These are phyloP conservation scores for Clitopilus hobsonii DNA, from an alignment of 768 basidiomycete genomes.

Conservation along the genomic window DNA sequence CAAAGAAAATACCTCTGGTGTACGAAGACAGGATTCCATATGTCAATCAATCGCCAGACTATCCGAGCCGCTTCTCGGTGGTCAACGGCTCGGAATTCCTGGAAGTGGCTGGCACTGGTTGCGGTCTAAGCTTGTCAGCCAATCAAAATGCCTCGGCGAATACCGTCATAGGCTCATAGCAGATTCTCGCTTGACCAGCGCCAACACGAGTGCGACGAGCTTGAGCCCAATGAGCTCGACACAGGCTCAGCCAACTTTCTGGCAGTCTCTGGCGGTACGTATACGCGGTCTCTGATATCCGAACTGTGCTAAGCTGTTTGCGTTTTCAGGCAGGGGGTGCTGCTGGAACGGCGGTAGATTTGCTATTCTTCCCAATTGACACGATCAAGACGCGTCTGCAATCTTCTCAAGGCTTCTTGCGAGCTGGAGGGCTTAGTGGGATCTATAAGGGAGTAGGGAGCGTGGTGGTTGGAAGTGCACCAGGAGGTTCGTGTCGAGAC, in stretches of 20 bases:
- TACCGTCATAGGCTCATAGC: too few relatives aligned
- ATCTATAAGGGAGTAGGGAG: slow-evolving; percentile 94
- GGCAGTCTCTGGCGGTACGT: slow-evolving; percentile 25
- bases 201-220: too few relatives aligned
- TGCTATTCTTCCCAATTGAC: slow-evolving; percentile 95
- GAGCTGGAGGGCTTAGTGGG: slow-evolving; percentile 83
- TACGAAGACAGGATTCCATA: too few relatives aligned
- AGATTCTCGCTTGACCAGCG: too few relatives aligned
- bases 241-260: slow-evolving; percentile 25
- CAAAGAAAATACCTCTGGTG: too few relatives aligned
- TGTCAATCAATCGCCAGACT: too few relatives aligned
- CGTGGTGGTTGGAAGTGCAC: slow-evolving; percentile 91
- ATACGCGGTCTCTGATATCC: not conserved
- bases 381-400: slow-evolving; percentile 96
- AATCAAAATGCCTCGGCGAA: too few relatives aligned
- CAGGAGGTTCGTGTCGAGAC: slow-evolving; percentile 86
- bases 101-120: too few relatives aligned
- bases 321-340: slow-evolving; percentile 46
- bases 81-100: too few relatives aligned
- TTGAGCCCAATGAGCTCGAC: too few relatives aligned
- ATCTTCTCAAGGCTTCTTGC: slow-evolving; percentile 77
- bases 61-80: too few relatives aligned
- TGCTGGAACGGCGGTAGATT: slow-evolving; percentile 92
- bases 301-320: slow-evolving; percentile 1
- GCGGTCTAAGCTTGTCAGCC: too few relatives aligned